Percentiles rank a stretch among this genome's conserved stretches.
phyloP scores from a whole-genome alignment of 1,284 basidiomycete genomes.

The Heterobasidion irregulare region DNA sequence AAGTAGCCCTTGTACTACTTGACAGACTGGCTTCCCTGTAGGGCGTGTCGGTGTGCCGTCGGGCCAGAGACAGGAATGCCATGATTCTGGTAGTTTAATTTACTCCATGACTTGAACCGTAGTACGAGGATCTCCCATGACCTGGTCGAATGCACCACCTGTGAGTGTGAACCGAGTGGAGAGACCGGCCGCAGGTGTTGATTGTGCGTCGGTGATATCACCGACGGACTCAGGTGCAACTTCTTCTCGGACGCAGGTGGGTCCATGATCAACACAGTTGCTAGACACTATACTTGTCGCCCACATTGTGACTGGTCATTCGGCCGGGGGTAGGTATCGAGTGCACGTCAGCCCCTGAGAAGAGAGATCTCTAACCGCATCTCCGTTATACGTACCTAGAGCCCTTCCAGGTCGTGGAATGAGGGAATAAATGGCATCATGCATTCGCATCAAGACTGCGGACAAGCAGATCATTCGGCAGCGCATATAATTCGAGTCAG shows the following conservation, averaged over 20 bases:
- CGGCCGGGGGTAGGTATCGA: conserved; percentile 25
- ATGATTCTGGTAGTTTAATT: too few species aligned
- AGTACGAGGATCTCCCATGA: too few species aligned
- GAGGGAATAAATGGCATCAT: conserved; percentile 6
- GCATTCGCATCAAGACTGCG: not conserved
- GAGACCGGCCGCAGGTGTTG: too few species aligned
- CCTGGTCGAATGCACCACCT: too few species aligned
- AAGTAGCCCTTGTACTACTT: too few species aligned
- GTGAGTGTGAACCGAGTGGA: too few species aligned
- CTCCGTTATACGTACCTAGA: conserved; percentile 25
- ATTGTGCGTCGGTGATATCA: conserved; percentile 66
- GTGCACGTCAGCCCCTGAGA: not conserved
- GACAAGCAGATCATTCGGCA: not conserved
- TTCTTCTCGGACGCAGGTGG: conserved; percentile 69
- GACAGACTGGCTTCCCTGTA: too few species aligned
- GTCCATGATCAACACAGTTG: conserved; percentile 30
- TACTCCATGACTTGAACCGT: too few species aligned
- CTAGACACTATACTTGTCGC: too few species aligned
- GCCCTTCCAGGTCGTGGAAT: conserved; percentile 44
- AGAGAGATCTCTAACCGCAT: not conserved
- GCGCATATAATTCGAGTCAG: not conserved
- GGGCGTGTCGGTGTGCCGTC: too few species aligned
- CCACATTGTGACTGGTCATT: too few species aligned
- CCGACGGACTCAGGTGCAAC: conserved; percentile 60
- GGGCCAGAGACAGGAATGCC: too few species aligned